Percentiles rank a stretch among this genome's conserved stretches.
phyloP scores from a whole-genome alignment of 495 filamentous ascomycete genomes.

The Penicillium pulvis region DNA sequence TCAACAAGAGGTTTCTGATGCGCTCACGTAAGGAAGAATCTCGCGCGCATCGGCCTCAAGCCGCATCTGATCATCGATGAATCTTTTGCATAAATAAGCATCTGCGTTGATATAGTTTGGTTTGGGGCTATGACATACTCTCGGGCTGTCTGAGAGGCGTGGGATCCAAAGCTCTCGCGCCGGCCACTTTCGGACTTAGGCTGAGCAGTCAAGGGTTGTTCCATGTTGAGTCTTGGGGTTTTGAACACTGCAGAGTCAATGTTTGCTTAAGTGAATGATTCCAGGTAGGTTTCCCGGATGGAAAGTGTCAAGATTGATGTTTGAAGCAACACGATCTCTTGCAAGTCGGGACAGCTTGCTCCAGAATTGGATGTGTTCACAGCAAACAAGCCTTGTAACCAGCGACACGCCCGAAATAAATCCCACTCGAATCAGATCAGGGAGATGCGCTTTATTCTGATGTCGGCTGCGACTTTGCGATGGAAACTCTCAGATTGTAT shows the following conservation, averaged over 20 bases:
- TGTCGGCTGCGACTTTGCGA: neutral
- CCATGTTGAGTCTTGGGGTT: conserved; percentile 11
- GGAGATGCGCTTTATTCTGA: neutral
- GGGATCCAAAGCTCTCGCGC: conserved; percentile 61
- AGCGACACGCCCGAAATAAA: neutral
- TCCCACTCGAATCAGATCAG: neutral
- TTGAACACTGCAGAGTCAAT: neutral
- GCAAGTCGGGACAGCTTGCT: neutral
- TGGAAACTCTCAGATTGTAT: neutral
- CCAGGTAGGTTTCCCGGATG: neutral
- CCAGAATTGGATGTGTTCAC: neutral
- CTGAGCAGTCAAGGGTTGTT: conserved; percentile 8
- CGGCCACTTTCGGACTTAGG: conserved; percentile 23
- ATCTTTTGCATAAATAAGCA: conserved; percentile 48
- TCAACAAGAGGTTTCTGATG: conserved; percentile 12
- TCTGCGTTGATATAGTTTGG: neutral
- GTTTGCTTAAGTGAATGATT: neutral
- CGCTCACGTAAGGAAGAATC: conserved; percentile 80
- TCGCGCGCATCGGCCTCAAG: conserved; percentile 95
- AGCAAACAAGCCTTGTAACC: neutral
- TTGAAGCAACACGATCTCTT: neutral
- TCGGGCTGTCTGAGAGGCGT: conserved; percentile 82
- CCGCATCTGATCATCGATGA: conserved; percentile 83
- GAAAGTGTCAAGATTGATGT: neutral
- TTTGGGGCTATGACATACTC: conserved; percentile 56